These are phyloP conservation scores for Tuber magnatum DNA, from an alignment of 495 filamentous ascomycete genomes.

Conservation along the genomic window DNA sequence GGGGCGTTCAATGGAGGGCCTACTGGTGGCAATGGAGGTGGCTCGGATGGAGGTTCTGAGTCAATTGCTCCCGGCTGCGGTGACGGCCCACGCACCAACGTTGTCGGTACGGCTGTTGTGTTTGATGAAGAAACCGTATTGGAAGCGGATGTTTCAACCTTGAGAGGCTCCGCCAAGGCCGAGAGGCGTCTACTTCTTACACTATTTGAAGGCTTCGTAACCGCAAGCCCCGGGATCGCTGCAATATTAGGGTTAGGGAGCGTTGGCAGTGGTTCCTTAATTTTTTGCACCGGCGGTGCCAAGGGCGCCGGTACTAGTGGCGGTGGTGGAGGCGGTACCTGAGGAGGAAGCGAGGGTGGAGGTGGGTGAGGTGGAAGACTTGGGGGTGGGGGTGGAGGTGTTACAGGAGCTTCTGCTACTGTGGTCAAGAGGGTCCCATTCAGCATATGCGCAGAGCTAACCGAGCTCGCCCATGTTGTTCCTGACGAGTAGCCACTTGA, in stretches of 20 bases:
- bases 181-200: conserved; percentile 78
- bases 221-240: conserved; percentile 42
- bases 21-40: conserved; percentile 40
- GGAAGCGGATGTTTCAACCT: conserved; percentile 70
- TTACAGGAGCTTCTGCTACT: conserved; percentile 60
- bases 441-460: conserved; percentile 68
- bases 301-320: conserved; percentile 30
- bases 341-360: conserved; percentile 39
- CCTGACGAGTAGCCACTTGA: conserved; percentile 80
- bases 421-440: conserved; percentile 66
- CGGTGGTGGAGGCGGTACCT: conserved; percentile 35
- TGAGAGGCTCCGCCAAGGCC: conserved; percentile 72
- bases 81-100: conserved; percentile 39
- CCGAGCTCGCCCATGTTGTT: conserved; percentile 81
- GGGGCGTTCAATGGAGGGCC: conserved; percentile 24
- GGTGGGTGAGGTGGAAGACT: conserved; percentile 34
- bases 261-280: conserved; percentile 29
- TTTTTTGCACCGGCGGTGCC: conserved; percentile 12
- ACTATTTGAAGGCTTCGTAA: conserved; percentile 43
- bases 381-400: conserved; percentile 44
- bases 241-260: conserved; percentile 43
- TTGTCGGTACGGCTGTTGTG: conserved; percentile 40
- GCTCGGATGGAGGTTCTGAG: conserved; percentile 35
- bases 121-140: conserved; percentile 42
- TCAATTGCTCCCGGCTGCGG: conserved; percentile 15